Evolutionary conservation across 345 rosid genomes (phyloP).

Genomic region (Pugionium dolabratum): DNA sequence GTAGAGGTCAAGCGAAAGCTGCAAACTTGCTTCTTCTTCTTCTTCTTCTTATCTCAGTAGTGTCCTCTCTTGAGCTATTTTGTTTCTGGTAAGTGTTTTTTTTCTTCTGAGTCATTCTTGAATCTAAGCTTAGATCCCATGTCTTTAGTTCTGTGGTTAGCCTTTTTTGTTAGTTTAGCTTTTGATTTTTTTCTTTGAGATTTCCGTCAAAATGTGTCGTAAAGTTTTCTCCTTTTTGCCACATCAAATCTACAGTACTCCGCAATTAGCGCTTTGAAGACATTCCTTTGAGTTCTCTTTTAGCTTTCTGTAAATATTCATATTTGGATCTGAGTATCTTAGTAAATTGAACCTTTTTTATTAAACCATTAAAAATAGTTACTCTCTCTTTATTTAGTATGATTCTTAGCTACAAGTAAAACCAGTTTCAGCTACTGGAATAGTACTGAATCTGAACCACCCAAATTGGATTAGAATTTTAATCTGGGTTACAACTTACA

Average conservation of each 20-base stretch:
- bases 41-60: background rate
- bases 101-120: slow-evolving; percentile 26
- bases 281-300: slow-evolving; percentile 30
- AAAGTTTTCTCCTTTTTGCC: slow-evolving; percentile 32
- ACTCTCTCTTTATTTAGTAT: background rate
- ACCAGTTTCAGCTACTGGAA: slow-evolving; percentile 5
- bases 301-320: slow-evolving; percentile 33
- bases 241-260: slow-evolving; percentile 40
- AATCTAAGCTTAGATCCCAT: slow-evolving; percentile 44
- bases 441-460: background rate
- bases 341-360: background rate
- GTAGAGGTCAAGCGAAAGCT: slow-evolving; percentile 30
- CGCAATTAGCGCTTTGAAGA: slow-evolving; percentile 21
- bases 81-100: slow-evolving; percentile 35
- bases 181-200: slow-evolving; percentile 35
- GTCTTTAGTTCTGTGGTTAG: slow-evolving; percentile 22
- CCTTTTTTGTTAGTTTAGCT: slow-evolving; percentile 22
- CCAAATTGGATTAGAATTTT: background rate
- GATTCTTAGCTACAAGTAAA: background rate
- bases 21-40: slow-evolving; percentile 23
- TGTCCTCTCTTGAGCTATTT: background rate
- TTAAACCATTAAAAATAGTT: background rate
- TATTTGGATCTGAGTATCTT: slow-evolving; percentile 42
- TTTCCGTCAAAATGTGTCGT: slow-evolving; percentile 30
- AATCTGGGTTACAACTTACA: background rate